Conservation (phyloP, 805 yeast species). For the Candida krabiensis region DNA sequence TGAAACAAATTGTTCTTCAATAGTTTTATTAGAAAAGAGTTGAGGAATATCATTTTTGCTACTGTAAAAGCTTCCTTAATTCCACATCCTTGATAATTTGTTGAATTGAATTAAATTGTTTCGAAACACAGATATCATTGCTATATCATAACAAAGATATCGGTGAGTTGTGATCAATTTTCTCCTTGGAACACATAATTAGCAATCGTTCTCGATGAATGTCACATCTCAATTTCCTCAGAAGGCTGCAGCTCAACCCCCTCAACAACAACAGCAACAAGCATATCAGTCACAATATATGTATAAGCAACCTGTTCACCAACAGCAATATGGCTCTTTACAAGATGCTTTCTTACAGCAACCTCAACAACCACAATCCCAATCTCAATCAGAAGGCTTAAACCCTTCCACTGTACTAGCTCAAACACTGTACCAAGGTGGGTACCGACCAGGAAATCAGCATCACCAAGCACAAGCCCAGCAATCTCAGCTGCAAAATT, state of each 20-base stretch:
- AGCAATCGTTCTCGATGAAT: constrained; percentile 15
- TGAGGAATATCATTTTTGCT: no score
- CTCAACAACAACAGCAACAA: constrained; percentile 16
- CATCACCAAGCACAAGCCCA: constrained; percentile 26
- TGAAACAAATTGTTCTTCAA: no score
- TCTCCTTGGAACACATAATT: no score
- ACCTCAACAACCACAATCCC: constrained; percentile 22
- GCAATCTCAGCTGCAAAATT: constrained; percentile 24
- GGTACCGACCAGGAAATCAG: constrained; percentile 36
- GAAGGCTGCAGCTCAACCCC: constrained; percentile 19
- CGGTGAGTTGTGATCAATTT: no score
- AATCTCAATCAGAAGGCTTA: constrained; percentile 26
- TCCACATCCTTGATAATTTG: no score
- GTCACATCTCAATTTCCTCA: constrained; percentile 17
- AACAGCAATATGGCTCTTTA: constrained; percentile 17
- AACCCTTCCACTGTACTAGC: constrained; percentile 38
- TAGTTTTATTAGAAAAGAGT: no score
- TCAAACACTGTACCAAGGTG: constrained; percentile 41
- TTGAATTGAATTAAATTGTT: no score
- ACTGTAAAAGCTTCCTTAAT: no score
- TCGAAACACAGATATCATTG: no score
- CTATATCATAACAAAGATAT: no score
- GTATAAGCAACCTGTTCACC: constrained; percentile 15
- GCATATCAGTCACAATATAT: constrained; percentile 16
- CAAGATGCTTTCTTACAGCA: constrained; percentile 26